Evolutionary conservation across 2,329 filamentous ascomycete species (phyloP).

Genomic region (Parafenestella ontariensis): DNA sequence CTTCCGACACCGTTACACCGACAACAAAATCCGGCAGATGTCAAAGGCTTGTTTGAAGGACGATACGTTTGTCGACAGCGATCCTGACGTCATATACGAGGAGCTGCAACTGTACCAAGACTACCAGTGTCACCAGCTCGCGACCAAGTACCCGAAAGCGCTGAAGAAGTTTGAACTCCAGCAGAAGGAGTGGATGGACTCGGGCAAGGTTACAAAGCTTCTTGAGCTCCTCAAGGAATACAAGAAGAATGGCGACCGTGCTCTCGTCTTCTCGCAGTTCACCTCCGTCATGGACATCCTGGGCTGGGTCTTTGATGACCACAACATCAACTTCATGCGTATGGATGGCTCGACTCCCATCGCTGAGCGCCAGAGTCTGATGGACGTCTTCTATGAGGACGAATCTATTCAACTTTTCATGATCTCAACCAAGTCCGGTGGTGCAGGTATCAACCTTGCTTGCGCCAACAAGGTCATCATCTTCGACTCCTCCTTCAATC

Average conservation of each 20-base stretch:
- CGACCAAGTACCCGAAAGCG: slow-evolving; percentile 58
- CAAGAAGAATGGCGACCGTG: slow-evolving; percentile 80
- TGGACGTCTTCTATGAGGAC: slow-evolving; percentile 84
- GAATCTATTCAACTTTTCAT: slow-evolving; percentile 85
- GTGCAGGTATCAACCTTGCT: slow-evolving; percentile 95
- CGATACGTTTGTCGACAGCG: slow-evolving; percentile 60
- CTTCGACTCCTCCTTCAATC: slow-evolving; percentile 97
- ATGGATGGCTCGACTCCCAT: slow-evolving; percentile 86
- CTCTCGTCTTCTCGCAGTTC: slow-evolving; percentile 93
- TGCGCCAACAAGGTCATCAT: slow-evolving; percentile 97
- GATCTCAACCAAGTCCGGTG: slow-evolving; percentile 89
- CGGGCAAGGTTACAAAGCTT: slow-evolving; percentile 86
- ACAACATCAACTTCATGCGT: slow-evolving; percentile 79
- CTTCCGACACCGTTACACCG: slow-evolving; percentile 80
- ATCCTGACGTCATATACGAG: slow-evolving; percentile 61
- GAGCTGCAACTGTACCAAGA: slow-evolving; percentile 65
- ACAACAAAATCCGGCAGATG: slow-evolving; percentile 79
- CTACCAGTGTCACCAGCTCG: slow-evolving; percentile 67
- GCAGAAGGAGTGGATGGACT: slow-evolving; percentile 70
- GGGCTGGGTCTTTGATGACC: slow-evolving; percentile 77
- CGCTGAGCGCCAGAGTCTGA: slow-evolving; percentile 81
- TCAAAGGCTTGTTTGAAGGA: slow-evolving; percentile 76
- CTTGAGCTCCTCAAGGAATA: slow-evolving; percentile 76
- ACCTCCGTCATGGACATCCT: slow-evolving; percentile 90
- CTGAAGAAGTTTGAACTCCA: slow-evolving; percentile 65